Evolutionary conservation across 129 eudicot genomes (phyloP), one percentile per base, ranked within the genome.

Genomic region (Ambrosia artemisiifolia): DNA sequence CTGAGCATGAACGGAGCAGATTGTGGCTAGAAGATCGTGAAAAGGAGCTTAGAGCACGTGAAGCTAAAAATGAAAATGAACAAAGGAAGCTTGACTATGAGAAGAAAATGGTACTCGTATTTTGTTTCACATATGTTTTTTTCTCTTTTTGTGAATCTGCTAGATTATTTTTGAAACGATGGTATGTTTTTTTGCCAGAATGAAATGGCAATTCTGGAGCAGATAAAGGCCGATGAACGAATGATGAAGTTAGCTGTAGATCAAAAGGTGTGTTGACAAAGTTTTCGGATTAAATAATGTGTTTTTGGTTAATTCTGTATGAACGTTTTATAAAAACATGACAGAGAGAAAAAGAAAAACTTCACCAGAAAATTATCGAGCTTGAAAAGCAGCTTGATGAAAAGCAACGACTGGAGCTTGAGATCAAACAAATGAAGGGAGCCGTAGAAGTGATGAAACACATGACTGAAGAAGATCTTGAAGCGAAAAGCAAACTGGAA

Each of bases 331-430:
- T 33, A 16, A 50, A 5, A 51, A 7, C 30, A 47, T 73, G 59
- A 28, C 88, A 87, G 92, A 82, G 65, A 65, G 74, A 84, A 78
- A 86, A 80, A 71, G 89, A 89, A 46, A 61, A 80, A 54, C 91
- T 89, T 65, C 82, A 79, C 60, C 82, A 74, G 44, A 75, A 53
- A 38, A 70, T 80, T 30, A 82, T 89, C 2, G 83, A 84, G 43
- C 85, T 89, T 53, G 83, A 89, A 49, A 84, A 72, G 69, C 55
- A 84, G 70, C 82, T 89, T 11, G 86, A 89, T 75, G 88, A 76
- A n/a, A 84, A 82, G 76, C 96, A 89, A 74, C 81, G 78, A 14
- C 42, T 83, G 51, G 88, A 86, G 70, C 69, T 84, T 60, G 76
- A 82, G 44, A 84, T 86, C 18, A 70, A 72, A 20, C 85, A 73